A percentile compares a stretch with the other conserved stretches of the same genome.
Evolutionary conservation across 257 asterid species (phyloP).

Genomic region (Solanum ossicruentum): DNA sequence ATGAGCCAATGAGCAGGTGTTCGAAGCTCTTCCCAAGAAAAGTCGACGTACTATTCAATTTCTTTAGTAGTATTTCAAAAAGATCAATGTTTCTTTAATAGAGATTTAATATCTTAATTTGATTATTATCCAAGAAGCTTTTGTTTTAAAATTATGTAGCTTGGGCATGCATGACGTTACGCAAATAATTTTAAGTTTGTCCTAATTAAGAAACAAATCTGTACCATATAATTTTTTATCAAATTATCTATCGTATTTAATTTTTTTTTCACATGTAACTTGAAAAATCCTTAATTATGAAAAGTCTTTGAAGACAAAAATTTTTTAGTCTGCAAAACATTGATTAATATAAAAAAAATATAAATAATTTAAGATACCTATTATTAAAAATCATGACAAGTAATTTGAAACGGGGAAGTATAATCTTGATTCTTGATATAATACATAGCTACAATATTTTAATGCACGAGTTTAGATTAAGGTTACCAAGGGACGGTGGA

Average conservation of each 20-base stretch:
- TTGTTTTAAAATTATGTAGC: background rate
- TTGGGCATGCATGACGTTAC: background rate
- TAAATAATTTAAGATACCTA: too few species aligned
- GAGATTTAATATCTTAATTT: background rate
- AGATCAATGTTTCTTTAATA: background rate
- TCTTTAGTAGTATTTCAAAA: background rate
- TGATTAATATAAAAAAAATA: too few species aligned
- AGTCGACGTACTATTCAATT: background rate
- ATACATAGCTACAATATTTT: background rate
- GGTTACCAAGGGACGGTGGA: background rate
- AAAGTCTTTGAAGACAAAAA: too few species aligned
- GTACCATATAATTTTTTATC: background rate
- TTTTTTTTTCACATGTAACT: too few species aligned
- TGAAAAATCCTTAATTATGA: background rate
- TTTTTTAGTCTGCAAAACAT: too few species aligned
- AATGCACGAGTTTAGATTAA: background rate
- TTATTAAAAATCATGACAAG: too few species aligned
- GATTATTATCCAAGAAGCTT: background rate
- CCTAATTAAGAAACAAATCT: background rate
- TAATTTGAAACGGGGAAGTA: background rate
- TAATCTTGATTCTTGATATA: background rate
- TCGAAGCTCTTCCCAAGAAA: background rate
- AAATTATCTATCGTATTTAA: too few species aligned
- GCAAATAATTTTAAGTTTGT: background rate
- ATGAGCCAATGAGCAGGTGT: constrained; percentile 1